Evolutionary conservation across 2,329 filamentous ascomycete species (phyloP).

Genomic region (Curvularia sp.): DNA sequence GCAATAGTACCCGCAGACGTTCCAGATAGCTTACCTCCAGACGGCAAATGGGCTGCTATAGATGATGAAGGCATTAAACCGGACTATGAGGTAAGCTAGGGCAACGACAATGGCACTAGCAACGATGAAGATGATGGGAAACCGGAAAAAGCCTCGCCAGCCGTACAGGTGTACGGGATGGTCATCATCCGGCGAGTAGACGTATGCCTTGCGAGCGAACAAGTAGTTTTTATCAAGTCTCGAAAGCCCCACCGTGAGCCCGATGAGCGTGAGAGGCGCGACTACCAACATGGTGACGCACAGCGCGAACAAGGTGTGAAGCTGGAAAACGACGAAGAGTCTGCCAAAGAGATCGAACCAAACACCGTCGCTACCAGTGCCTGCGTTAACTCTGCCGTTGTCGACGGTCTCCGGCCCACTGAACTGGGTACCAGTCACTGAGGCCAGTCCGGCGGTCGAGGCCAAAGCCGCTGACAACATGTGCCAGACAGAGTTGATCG

Average conservation of each 20-base stretch:
- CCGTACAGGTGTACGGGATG: slow-evolving; percentile 73
- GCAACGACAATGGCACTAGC: slow-evolving; percentile 74
- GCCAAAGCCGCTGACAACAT: slow-evolving; percentile 87
- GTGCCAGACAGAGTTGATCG: slow-evolving; percentile 79
- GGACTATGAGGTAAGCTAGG: slow-evolving; percentile 76
- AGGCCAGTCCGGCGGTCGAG: slow-evolving; percentile 74
- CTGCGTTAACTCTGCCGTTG: slow-evolving; percentile 69
- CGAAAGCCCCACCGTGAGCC: slow-evolving; percentile 72
- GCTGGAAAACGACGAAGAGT: slow-evolving; percentile 76
- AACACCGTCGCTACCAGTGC: slow-evolving; percentile 72
- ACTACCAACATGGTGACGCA: slow-evolving; percentile 83
- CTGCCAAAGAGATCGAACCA: slow-evolving; percentile 95
- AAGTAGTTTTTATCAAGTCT: slow-evolving; percentile 86
- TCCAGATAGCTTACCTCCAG: slow-evolving; percentile 61
- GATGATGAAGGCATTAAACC: slow-evolving; percentile 88
- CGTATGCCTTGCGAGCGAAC: slow-evolving; percentile 71
- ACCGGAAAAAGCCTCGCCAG: slow-evolving; percentile 82
- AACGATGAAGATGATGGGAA: slow-evolving; percentile 75
- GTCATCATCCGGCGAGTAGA: slow-evolving; percentile 66
- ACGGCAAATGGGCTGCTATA: slow-evolving; percentile 89
- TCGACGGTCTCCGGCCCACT: slow-evolving; percentile 63
- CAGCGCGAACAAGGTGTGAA: slow-evolving; percentile 86
- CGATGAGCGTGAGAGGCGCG: slow-evolving; percentile 74
- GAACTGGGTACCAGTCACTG: slow-evolving; percentile 72
- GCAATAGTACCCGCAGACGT: neutral